phyloP scores from a whole-genome alignment of 352 stramenopile genomes.

The Saprolegnia parasitica region DNA sequence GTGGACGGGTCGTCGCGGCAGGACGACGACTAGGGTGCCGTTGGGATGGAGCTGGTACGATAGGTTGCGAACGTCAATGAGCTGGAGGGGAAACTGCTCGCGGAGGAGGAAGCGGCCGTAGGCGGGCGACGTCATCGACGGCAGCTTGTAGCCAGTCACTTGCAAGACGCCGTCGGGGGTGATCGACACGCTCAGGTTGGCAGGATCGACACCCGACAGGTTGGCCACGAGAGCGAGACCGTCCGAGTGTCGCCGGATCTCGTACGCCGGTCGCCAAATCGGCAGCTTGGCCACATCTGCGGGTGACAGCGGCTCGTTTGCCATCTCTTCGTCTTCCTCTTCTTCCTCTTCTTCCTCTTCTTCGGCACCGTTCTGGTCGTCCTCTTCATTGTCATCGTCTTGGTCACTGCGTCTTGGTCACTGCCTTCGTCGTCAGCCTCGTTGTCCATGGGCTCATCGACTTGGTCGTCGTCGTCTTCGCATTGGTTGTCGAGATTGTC shows the following conservation, averaged over 20 bases:
- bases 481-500: neutral
- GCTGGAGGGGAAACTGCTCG: slow-evolving; percentile 1
- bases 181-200: neutral
- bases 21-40: neutral
- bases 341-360: neutral
- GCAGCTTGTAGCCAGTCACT: slow-evolving; percentile 14
- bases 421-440: slow-evolving; percentile 6
- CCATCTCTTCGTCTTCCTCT: neutral
- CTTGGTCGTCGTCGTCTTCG: slow-evolving; percentile 12
- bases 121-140: neutral
- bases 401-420: too few relatives aligned
- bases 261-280: neutral
- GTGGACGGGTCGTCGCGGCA: neutral
- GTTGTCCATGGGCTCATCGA: neutral
- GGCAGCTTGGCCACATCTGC: neutral
- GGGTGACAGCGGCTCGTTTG: too few relatives aligned
- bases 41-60: neutral
- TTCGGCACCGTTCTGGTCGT: neutral
- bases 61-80: neutral
- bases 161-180: slow-evolving; percentile 1
- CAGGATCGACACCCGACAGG: slow-evolving; percentile 6
- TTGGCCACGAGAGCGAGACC: slow-evolving; percentile 6
- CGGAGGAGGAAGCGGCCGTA: slow-evolving; percentile 11
- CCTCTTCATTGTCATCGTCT: neutral
- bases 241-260: neutral